These are phyloP conservation scores for Venturia pyrina DNA, from an alignment of 2,329 filamentous ascomycete genomes.

Conservation along the genomic window DNA sequence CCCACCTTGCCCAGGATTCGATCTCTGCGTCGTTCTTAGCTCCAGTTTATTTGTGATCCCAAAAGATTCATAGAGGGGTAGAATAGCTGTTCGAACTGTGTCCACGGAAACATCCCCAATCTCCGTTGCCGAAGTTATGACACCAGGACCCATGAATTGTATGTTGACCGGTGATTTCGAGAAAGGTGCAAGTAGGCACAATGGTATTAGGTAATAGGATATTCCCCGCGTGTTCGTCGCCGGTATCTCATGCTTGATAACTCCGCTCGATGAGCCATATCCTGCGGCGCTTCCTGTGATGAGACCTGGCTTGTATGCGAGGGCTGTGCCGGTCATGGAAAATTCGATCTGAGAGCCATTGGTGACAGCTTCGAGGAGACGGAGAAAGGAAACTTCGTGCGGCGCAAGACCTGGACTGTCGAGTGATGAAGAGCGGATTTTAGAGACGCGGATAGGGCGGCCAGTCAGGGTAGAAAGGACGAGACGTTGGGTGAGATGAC, in stretches of 20 bases:
- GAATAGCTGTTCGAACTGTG: slow-evolving; percentile 82
- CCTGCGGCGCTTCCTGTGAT: slow-evolving; percentile 78
- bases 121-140: slow-evolving; percentile 80
- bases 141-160: slow-evolving; percentile 78
- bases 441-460: slow-evolving; percentile 78
- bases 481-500: slow-evolving; percentile 72
- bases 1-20: slow-evolving; percentile 65
- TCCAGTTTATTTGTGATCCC: slow-evolving; percentile 83
- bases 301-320: slow-evolving; percentile 84
- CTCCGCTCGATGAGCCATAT: slow-evolving; percentile 59
- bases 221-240: slow-evolving; percentile 60
- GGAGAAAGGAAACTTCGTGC: slow-evolving; percentile 91
- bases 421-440: slow-evolving; percentile 79
- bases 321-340: slow-evolving; percentile 87
- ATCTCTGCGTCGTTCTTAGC: slow-evolving; percentile 68
- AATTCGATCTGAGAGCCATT: slow-evolving; percentile 95
- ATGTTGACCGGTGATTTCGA: slow-evolving; percentile 87
- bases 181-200: slow-evolving; percentile 87
- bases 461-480: slow-evolving; percentile 87
- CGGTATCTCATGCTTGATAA: slow-evolving; percentile 65
- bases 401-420: slow-evolving; percentile 81
- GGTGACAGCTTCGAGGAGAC: slow-evolving; percentile 86
- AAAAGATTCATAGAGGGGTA: slow-evolving; percentile 83
- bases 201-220: slow-evolving; percentile 82
- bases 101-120: slow-evolving; percentile 84